A percentile compares a stretch with the other conserved stretches of the same genome.
Evolutionary conservation across 192 early-diverging fungal genomes (phyloP).

Genomic region (Cetraspora pellucida): DNA sequence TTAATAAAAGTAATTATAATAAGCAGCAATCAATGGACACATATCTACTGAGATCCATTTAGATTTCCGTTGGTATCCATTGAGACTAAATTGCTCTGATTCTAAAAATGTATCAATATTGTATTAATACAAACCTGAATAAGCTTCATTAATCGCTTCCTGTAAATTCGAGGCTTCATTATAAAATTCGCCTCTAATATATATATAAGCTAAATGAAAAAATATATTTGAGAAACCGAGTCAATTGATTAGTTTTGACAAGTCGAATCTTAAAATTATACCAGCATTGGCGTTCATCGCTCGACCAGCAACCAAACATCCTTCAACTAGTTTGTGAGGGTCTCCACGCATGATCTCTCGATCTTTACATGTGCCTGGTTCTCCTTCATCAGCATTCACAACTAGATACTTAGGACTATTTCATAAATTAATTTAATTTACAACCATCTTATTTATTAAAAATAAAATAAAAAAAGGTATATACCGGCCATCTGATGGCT

Average conservation of each 20-base stretch:
- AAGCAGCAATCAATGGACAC: too few species aligned
- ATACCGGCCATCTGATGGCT: slow-evolving; percentile 77
- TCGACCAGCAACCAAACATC: slow-evolving; percentile 92
- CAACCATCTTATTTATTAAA: background rate
- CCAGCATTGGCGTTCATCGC: slow-evolving; percentile 95
- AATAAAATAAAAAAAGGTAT: background rate
- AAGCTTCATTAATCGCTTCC: slow-evolving; percentile 94
- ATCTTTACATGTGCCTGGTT: slow-evolving; percentile 99
- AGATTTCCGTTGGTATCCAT: too few species aligned
- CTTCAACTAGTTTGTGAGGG: slow-evolving; percentile 94
- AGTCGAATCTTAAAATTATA: slow-evolving; percentile 27
- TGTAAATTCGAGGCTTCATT: slow-evolving; percentile 93
- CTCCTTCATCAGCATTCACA: slow-evolving; percentile 98
- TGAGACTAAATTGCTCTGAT: too few species aligned
- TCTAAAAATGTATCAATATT: background rate
- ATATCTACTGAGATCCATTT: too few species aligned
- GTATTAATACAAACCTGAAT: slow-evolving; percentile 56
- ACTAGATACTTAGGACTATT: slow-evolving; percentile 89
- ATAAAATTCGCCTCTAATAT: slow-evolving; percentile 96
- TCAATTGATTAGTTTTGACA: background rate
- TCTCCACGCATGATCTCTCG: slow-evolving; percentile 94
- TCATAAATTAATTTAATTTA: background rate
- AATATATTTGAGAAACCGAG: background rate
- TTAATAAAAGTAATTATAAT: too few species aligned
- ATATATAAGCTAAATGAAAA: slow-evolving; percentile 81